phyloP scores from a whole-genome alignment of 768 basidiomycete genomes.

The Russula virescens region DNA sequence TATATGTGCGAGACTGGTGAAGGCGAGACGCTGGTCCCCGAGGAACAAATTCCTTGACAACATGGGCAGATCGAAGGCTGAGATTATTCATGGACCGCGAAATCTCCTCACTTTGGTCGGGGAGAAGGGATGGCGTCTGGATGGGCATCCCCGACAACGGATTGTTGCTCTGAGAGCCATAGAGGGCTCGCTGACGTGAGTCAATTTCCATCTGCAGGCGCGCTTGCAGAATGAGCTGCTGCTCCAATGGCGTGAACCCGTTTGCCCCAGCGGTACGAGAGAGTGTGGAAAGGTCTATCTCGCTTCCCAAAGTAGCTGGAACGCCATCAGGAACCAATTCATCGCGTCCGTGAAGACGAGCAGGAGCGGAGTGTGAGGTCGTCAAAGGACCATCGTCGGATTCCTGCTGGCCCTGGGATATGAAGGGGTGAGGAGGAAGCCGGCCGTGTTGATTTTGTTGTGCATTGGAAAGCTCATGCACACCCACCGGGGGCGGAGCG shows the following conservation, averaged over 20 bases:
- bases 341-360: constrained; percentile 14
- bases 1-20: neutral
- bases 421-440: constrained; percentile 24
- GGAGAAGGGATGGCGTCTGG: neutral
- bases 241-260: constrained; percentile 24
- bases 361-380: constrained; percentile 6
- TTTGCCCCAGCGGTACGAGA: constrained; percentile 18
- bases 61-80: constrained; percentile 14
- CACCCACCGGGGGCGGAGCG: constrained; percentile 7
- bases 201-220: constrained; percentile 22
- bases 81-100: constrained; percentile 18
- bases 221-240: constrained; percentile 25
- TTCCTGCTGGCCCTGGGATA: constrained; percentile 12
- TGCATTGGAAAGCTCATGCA: neutral
- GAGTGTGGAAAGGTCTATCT: constrained; percentile 22
- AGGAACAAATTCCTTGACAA: constrained; percentile 24
- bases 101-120: constrained; percentile 9
- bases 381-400: neutral
- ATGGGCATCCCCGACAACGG: constrained; percentile 3
- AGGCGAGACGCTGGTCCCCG: constrained; percentile 16
- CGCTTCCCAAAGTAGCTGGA: constrained; percentile 15
- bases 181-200: constrained; percentile 17
- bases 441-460: constrained; percentile 10
- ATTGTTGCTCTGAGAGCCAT: constrained; percentile 11
- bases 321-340: neutral